Base-by-base conservation (phyloP, 2,329 filamentous ascomycete genomes). In the Trichoderma gracile region DNA sequence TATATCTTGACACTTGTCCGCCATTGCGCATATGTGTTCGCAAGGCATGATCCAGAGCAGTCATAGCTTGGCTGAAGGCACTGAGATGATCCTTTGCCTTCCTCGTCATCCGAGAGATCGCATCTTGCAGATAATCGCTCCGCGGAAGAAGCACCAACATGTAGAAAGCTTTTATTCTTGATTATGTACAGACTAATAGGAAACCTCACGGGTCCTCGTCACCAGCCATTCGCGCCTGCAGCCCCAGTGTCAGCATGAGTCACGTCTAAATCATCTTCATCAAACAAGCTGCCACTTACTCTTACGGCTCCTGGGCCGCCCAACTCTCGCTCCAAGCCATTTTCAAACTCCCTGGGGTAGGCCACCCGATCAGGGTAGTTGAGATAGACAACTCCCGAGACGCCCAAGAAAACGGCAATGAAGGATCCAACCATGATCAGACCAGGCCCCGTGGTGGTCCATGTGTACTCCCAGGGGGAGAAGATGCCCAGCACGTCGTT, bases 401-500 rank as follows among this genome's bases (percentile, higher is more conserved):
- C 76, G 56, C 83, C 82, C 40, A 92, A 74, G 69, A 92, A 84
- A 61, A 81, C 79, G 23, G 80, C 81, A 50, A 93, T 77, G 74
- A 93, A 93, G 67, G 79, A 79, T 65, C 86, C 89, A 68, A 93
- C 78, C 79, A 92, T 87, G 66, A 88, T 72, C 42, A 88, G 75
- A 65, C 86, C 91, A 74, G 89, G 93, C 68, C 86, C 85, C 17
- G 93, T 81, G 56, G 85, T 89, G 50, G 83, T 81, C 83, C 95
- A 94, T 63, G 88, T 95, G 81, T 99, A 98, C 73, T 93, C 89
- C 77, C 95, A 88, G 2, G 92, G 87, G 57, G 91, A 90, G 79
- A 99, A 94, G 69, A 97, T 89, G 71, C 93, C 93, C 65, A 98
- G 83, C 65, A 93, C 84, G 77, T 99, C 96, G 78, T 97, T 90